Evolutionary conservation across 2,329 filamentous ascomycete genomes (phyloP).

Genomic region (Colletotrichum tropicicola): DNA sequence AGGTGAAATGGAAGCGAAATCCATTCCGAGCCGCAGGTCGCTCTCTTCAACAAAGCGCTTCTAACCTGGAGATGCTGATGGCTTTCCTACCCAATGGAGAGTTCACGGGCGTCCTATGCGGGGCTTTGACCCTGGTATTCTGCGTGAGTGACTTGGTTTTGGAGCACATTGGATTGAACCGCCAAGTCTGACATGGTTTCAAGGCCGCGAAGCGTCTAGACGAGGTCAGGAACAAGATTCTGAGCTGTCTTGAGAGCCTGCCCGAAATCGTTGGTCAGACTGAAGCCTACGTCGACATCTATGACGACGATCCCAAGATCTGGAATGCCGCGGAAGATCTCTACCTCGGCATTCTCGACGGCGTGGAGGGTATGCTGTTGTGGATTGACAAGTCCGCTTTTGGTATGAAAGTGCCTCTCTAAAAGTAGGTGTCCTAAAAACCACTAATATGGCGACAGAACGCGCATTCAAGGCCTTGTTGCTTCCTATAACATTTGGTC

Average conservation of each 20-base stretch:
- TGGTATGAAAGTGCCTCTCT: neutral
- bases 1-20: neutral
- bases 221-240: constrained; percentile 9
- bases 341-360: constrained; percentile 10
- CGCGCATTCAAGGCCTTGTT: neutral
- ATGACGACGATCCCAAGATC: neutral
- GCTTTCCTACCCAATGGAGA: neutral
- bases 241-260: neutral
- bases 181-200: neutral
- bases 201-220: neutral
- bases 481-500: neutral
- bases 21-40: constrained; percentile 4
- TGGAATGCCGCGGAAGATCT: constrained; percentile 6
- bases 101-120: constrained; percentile 1
- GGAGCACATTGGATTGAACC: too few species aligned
- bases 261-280: neutral
- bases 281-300: neutral
- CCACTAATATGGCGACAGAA: neutral
- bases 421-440: accelerated
- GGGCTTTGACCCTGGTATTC: constrained; percentile 4
- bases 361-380: neutral
- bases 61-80: constrained; percentile 3
- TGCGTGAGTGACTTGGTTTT: neutral
- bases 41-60: constrained; percentile 2
- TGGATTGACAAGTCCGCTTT: constrained; percentile 16